These are phyloP conservation scores for Yamadazyma sp. DNA, from an alignment of 805 yeast genomes.

Conservation along the genomic window DNA sequence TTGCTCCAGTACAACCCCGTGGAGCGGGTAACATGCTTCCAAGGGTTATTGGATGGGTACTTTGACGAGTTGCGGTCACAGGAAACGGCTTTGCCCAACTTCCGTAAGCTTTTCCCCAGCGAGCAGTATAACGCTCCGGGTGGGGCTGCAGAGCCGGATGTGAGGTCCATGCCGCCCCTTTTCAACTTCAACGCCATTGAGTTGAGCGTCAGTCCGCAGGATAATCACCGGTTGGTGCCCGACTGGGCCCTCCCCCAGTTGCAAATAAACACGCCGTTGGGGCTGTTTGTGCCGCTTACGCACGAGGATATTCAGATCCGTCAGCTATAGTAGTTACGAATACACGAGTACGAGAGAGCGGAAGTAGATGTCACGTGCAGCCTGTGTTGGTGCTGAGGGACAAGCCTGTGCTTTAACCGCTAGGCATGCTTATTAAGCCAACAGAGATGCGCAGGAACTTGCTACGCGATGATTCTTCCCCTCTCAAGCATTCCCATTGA, in stretches of 20 bases:
- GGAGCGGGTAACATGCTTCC: constrained; percentile 59
- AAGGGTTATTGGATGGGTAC: constrained; percentile 51
- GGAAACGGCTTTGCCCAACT: constrained; percentile 41
- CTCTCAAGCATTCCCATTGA: too few relatives aligned
- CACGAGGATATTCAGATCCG: constrained; percentile 14
- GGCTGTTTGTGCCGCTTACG: constrained; percentile 15
- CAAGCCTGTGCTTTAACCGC: too few relatives aligned
- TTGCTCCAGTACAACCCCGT: constrained; percentile 69
- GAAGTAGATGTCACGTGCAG: too few relatives aligned
- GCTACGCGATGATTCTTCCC: too few relatives aligned
- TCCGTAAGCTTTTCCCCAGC: constrained; percentile 42
- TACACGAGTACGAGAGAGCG: constrained; percentile 6
- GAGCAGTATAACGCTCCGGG: constrained; percentile 34
- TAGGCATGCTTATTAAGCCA: too few relatives aligned
- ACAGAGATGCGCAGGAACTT: too few relatives aligned
- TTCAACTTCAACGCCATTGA: constrained; percentile 55
- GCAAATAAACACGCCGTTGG: constrained; percentile 13
- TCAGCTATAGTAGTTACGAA: constrained; percentile 10
- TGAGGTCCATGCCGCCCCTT: constrained; percentile 46
- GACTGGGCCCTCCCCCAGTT: constrained; percentile 24
- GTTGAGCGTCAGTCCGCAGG: constrained; percentile 43
- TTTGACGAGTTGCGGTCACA: constrained; percentile 52
- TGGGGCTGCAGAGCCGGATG: constrained; percentile 41
- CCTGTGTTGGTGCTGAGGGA: too few relatives aligned
- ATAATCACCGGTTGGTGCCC: constrained; percentile 44